Percentiles rank a stretch among this genome's conserved stretches.
phyloP scores from a whole-genome alignment of 2,329 filamentous ascomycete species.

The Didymella lethalis region DNA sequence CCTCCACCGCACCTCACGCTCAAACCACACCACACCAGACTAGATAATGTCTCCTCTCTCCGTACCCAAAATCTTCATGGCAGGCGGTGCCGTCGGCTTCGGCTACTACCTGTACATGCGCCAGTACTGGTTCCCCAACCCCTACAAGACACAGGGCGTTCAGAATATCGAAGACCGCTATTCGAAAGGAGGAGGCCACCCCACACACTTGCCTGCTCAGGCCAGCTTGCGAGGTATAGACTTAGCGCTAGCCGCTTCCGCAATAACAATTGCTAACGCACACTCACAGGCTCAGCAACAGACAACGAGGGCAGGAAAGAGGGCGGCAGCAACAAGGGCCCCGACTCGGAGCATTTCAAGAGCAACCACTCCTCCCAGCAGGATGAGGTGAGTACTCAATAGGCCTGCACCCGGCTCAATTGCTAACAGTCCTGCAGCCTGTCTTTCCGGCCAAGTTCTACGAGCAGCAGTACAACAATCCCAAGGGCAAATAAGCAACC shows the following conservation, averaged over 20 bases:
- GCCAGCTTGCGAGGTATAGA: slow-evolving; percentile 39
- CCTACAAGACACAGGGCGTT: slow-evolving; percentile 47
- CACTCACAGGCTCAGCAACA: slow-evolving; percentile 28
- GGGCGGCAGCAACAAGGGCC: slow-evolving; percentile 36
- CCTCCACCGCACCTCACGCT: slow-evolving; percentile 3
- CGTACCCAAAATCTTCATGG: slow-evolving; percentile 50
- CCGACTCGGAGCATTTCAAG: slow-evolving; percentile 40
- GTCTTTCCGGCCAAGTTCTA: slow-evolving; percentile 45
- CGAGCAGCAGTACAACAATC: slow-evolving; percentile 42
- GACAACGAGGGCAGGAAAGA: slow-evolving; percentile 37
- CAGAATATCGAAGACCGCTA: slow-evolving; percentile 48
- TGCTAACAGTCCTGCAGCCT: slow-evolving; percentile 23
- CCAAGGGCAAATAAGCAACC: slow-evolving; percentile 44
- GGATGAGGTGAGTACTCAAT: slow-evolving; percentile 28
- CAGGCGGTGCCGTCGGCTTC: slow-evolving; percentile 47
- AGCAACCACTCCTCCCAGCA: slow-evolving; percentile 39
- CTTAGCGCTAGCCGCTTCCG: background rate
- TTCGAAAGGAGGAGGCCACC: slow-evolving; percentile 42
- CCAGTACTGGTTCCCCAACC: slow-evolving; percentile 50
- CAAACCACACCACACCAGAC: slow-evolving; percentile 10
- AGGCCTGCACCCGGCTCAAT: background rate
- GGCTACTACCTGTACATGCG: slow-evolving; percentile 49
- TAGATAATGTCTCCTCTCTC: slow-evolving; percentile 42
- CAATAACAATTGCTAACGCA: slow-evolving; percentile 4
- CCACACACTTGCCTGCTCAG: slow-evolving; percentile 43